Evolutionary conservation across 306 rosid species (phyloP).

Genomic region (Fragaria iinumae): DNA sequence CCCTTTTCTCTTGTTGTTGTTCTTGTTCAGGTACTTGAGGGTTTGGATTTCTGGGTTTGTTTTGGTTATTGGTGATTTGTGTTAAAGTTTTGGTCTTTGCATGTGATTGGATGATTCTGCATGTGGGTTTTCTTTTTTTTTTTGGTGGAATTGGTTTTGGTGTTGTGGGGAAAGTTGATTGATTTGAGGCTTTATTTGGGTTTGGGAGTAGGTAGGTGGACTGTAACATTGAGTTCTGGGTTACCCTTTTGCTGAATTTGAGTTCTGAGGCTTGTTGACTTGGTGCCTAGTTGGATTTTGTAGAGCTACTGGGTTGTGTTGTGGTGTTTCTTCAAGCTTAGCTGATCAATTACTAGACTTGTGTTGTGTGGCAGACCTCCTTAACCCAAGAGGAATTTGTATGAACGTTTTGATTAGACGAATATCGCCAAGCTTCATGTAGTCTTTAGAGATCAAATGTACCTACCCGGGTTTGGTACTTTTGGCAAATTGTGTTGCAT

Average conservation of each 20-base stretch:
- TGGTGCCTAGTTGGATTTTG: slow-evolving; percentile 18
- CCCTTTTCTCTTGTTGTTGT: slow-evolving; percentile 12
- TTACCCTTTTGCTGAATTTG: slow-evolving; percentile 19
- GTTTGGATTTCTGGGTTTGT: slow-evolving; percentile 6
- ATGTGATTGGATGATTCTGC: slow-evolving; percentile 32
- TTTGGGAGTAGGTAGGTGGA: slow-evolving; percentile 34
- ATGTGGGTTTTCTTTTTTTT: slow-evolving; percentile 30
- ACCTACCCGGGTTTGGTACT: background rate
- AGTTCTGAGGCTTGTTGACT: slow-evolving; percentile 37
- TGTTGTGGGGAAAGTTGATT: slow-evolving; percentile 18
- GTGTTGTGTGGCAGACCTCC: background rate
- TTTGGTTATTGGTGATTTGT: background rate
- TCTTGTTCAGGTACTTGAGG: slow-evolving; percentile 28
- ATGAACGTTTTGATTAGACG: background rate
- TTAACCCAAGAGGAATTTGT: background rate
- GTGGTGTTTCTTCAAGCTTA: too few species aligned
- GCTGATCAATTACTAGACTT: slow-evolving; percentile 12
- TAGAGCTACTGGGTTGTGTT: background rate
- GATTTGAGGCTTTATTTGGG: slow-evolving; percentile 16
- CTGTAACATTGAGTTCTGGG: slow-evolving; percentile 14
- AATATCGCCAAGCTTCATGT: background rate
- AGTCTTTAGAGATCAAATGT: background rate
- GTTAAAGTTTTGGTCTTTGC: slow-evolving; percentile 2
- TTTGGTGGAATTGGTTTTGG: slow-evolving; percentile 26
- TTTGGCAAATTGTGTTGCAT: background rate